Percentiles rank a stretch among this genome's conserved stretches.
phyloP scores from a whole-genome alignment of 1,284 basidiomycete genomes.

The Trichosporon sp. region DNA sequence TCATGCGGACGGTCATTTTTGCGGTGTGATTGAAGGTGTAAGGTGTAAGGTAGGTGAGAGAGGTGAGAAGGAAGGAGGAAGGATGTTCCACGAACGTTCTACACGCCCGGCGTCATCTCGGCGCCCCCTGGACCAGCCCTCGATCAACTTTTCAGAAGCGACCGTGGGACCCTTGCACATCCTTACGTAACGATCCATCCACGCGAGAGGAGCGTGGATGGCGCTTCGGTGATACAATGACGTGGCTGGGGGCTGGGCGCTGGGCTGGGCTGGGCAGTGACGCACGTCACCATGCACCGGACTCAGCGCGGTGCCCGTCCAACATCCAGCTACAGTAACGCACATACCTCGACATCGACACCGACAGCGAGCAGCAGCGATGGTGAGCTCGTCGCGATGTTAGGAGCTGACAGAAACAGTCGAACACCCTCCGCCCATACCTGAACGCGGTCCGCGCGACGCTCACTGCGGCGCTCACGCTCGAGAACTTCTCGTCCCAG shows the following conservation, averaged over 20 bases:
- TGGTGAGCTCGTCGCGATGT: neutral
- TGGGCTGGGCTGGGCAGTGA: conserved; percentile 1
- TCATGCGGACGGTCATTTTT: conserved; percentile 52
- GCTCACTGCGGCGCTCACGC: conserved; percentile 92
- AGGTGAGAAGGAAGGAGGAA: conserved; percentile 19
- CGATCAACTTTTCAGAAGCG: conserved; percentile 27
- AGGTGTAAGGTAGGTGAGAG: neutral
- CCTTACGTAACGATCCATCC: neutral
- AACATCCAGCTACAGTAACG: neutral
- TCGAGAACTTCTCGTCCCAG: conserved; percentile 98
- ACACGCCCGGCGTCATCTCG: conserved; percentile 11
- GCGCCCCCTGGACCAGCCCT: neutral
- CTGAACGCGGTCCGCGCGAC: conserved; percentile 93
- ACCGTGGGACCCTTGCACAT: conserved; percentile 4
- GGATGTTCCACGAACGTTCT: conserved; percentile 16
- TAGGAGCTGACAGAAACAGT: conserved; percentile 48
- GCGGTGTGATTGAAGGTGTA: neutral
- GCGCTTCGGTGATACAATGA: neutral
- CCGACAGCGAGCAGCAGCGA: conserved; percentile 13
- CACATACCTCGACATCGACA: neutral
- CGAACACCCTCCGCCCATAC: conserved; percentile 82
- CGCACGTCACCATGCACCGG: conserved; percentile 16
- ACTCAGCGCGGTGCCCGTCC: neutral
- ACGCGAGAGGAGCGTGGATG: neutral
- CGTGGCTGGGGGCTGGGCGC: neutral